Conservation (phyloP, 108 stramenopile genomes). For the Mayamaea pseudoterrestris region DNA sequence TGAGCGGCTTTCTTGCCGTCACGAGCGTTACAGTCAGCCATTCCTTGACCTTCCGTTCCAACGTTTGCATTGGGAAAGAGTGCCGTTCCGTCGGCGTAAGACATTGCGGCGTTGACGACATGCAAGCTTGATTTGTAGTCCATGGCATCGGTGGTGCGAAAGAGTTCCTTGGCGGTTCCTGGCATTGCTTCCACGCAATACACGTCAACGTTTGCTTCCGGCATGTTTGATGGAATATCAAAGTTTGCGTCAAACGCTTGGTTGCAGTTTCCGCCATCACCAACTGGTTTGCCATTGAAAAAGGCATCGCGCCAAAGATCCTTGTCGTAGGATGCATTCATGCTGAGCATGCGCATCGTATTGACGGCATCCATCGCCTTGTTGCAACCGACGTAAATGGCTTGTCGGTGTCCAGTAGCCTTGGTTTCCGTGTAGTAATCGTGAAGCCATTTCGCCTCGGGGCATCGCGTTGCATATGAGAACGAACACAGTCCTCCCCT, state of each 20-base stretch:
- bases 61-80: slow-evolving; percentile 16
- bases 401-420: not conserved
- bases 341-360: slow-evolving; percentile 35
- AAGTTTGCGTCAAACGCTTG: slow-evolving; percentile 5
- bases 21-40: slow-evolving; percentile 15
- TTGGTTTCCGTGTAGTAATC: not conserved
- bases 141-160: slow-evolving; percentile 5
- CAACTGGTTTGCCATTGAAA: not conserved
- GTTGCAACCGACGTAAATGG: slow-evolving; percentile 51
- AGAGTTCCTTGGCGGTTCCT: slow-evolving; percentile 12
- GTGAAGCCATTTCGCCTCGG: slow-evolving; percentile 20
- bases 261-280: slow-evolving; percentile 2
- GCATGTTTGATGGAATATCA: not conserved
- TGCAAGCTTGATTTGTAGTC: slow-evolving; percentile 12
- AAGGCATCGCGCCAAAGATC: slow-evolving; percentile 17
- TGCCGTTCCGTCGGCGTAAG: slow-evolving; percentile 10
- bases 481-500: slow-evolving; percentile 13
- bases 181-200: slow-evolving; percentile 61
- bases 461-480: slow-evolving; percentile 26
- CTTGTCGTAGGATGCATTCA: slow-evolving; percentile 20
- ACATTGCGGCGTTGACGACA: slow-evolving; percentile 30
- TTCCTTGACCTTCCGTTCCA: slow-evolving; percentile 18
- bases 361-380: slow-evolving; percentile 59
- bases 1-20: not conserved
- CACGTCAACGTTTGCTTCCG: slow-evolving; percentile 2